Evolutionary conservation across 2,329 filamentous ascomycete genomes (phyloP).

Genomic region (Sclerotinia spermophila): DNA sequence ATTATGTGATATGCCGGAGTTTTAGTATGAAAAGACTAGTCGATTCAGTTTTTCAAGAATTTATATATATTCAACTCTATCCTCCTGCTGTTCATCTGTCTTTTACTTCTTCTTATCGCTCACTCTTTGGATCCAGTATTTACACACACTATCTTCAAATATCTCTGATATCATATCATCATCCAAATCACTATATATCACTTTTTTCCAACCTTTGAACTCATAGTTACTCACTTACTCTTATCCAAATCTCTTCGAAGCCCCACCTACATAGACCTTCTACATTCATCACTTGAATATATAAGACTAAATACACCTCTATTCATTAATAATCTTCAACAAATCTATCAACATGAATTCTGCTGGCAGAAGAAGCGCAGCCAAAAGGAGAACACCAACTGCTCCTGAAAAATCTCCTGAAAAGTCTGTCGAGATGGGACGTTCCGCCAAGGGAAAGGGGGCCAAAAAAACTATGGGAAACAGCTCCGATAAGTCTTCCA

Average conservation of each 20-base stretch:
- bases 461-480: neutral
- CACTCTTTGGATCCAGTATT: no score
- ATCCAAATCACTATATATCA: neutral
- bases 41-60: neutral
- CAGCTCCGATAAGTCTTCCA: fast-evolving
- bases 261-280: neutral
- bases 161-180: neutral
- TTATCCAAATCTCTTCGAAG: neutral
- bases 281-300: neutral
- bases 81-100: neutral
- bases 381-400: neutral
- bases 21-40: neutral
- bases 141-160: neutral
- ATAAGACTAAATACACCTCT: neutral
- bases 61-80: neutral
- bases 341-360: neutral
- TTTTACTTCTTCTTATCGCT: fast-evolving
- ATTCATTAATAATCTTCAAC: neutral
- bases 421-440: neutral
- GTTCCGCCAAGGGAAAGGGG: neutral
- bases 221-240: neutral
- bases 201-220: neutral
- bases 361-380: neutral
- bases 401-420: neutral
- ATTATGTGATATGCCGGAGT: no score